These are phyloP conservation scores for Epichloe typhina DNA, from an alignment of 2,329 filamentous ascomycete genomes.

Conservation along the genomic window DNA sequence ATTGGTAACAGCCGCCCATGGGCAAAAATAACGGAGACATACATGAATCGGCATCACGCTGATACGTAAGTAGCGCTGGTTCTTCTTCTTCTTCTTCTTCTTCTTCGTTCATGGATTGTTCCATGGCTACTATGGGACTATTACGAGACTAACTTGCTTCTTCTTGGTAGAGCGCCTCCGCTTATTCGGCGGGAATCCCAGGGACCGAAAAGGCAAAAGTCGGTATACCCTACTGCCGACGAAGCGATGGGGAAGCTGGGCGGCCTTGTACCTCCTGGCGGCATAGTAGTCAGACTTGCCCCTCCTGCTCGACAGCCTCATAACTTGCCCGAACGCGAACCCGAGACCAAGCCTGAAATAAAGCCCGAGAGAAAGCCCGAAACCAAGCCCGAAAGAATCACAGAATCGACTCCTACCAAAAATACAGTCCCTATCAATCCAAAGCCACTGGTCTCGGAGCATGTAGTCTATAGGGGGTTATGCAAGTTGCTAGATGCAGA, in stretches of 20 bases:
- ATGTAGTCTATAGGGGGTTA: constrained; percentile 8
- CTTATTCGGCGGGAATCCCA: not conserved
- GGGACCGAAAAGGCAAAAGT: not conserved
- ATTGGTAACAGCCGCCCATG: constrained; percentile 11
- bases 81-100: not conserved
- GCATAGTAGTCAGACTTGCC: not conserved
- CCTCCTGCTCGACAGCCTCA: not conserved
- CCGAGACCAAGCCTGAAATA: not conserved
- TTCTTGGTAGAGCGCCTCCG: constrained; percentile 7
- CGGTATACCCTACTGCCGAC: not conserved
- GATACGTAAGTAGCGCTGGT: constrained; percentile 5
- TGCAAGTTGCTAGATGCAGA: constrained; percentile 9
- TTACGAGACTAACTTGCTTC: no score
- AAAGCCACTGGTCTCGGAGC: constrained; percentile 3
- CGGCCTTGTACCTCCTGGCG: constrained; percentile 1
- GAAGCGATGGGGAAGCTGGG: not conserved
- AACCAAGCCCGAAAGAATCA: not conserved
- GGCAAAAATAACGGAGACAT: constrained; percentile 8
- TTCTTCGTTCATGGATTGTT: not conserved
- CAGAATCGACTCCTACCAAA: not conserved
- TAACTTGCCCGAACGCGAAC: not conserved
- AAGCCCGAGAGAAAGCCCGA: not conserved
- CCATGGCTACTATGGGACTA: no score
- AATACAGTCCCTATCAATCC: not conserved
- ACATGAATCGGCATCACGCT: constrained; percentile 3